Evolutionary conservation across 225 moss, liverwort and hornwort genomes (phyloP), one percentile per base, ranked within the genome.

Genomic region (Straminergon stramineum): DNA sequence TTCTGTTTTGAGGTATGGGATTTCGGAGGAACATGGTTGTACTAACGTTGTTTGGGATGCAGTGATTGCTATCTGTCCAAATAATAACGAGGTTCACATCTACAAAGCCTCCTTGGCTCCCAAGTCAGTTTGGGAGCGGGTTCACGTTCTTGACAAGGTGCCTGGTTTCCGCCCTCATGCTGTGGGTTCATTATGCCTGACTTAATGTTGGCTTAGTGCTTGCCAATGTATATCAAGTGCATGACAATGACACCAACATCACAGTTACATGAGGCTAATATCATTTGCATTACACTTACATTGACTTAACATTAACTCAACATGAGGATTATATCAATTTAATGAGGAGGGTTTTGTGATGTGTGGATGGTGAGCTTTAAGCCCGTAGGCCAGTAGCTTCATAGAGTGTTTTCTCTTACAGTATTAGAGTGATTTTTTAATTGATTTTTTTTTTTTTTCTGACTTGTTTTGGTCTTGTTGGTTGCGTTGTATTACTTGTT

Each of bases 31-130:
- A 37, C 62, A 55, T 52, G 75, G 61, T 74, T 26, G 23, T 45
- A 66, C 71, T 89, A 51, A 90, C 65, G 43, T 87, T 62, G 69
- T 85, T 81, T 71, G 85, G 76, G 34, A 88, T 91, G 93, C 95
- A 99, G 97, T 97, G 97, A 95, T 99, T 60, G 99, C 99, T 71
- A 92, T 99, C 60, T 97, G 97, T 90, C 97, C 97, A 87, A 96
- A 97, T 87, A 97, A 73, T 84, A 95, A 92, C 91, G 99, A 99
- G 91, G 99, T 99, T 61, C 97, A 99, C 91, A 96, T 99, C 51
- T 99, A 99, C 80, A 95, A 90, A 82, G 97, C 97, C 84, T 96
- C 99, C 87, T 89, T 95, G 80, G 68, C 94, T 86, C 90, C 97
- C 30, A 94, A 92, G 56, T 88, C 97, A 62, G 92, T 92, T 62